phyloP scores from a whole-genome alignment of 2,329 filamentous ascomycete species.

The Xylaria digitata region DNA sequence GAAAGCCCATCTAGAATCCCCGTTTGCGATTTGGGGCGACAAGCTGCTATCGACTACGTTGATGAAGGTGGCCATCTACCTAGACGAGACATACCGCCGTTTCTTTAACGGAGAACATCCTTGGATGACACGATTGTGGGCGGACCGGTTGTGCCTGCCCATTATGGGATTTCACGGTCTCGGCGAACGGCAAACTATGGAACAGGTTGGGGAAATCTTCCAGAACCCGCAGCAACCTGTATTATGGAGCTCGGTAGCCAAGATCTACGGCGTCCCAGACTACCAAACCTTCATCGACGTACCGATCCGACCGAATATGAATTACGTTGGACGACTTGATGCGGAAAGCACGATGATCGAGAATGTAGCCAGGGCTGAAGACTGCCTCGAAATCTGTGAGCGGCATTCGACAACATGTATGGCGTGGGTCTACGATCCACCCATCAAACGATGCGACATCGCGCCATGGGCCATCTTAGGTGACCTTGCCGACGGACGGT shows the following conservation, averaged over 20 bases:
- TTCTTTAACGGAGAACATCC: slow-evolving; percentile 68
- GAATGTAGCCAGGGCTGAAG: slow-evolving; percentile 54
- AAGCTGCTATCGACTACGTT: slow-evolving; percentile 64
- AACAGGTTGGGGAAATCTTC: slow-evolving; percentile 57
- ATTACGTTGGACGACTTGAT: slow-evolving; percentile 64
- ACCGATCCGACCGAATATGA: slow-evolving; percentile 55
- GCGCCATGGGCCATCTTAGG: slow-evolving; percentile 65
- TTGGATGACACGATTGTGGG: slow-evolving; percentile 59
- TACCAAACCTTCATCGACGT: slow-evolving; percentile 53
- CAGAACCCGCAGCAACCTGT: slow-evolving; percentile 54
- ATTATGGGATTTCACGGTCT: slow-evolving; percentile 66
- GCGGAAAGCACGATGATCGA: slow-evolving; percentile 55
- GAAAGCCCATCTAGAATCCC: slow-evolving; percentile 59
- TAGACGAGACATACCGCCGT: slow-evolving; percentile 65
- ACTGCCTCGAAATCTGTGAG: slow-evolving; percentile 58
- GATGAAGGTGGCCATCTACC: slow-evolving; percentile 64
- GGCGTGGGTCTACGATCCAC: slow-evolving; percentile 63
- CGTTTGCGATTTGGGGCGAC: slow-evolving; percentile 66
- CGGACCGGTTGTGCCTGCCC: slow-evolving; percentile 65
- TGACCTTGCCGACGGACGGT: slow-evolving; percentile 48
- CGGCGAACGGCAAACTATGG: slow-evolving; percentile 59
- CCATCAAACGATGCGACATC: slow-evolving; percentile 55
- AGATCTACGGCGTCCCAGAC: slow-evolving; percentile 58
- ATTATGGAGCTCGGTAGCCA: slow-evolving; percentile 63
- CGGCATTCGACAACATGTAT: slow-evolving; percentile 56